Evolutionary conservation across 495 filamentous ascomycete genomes (phyloP), one percentile per base, ranked within the genome.

Genomic region (Endocarpon pusillum): DNA sequence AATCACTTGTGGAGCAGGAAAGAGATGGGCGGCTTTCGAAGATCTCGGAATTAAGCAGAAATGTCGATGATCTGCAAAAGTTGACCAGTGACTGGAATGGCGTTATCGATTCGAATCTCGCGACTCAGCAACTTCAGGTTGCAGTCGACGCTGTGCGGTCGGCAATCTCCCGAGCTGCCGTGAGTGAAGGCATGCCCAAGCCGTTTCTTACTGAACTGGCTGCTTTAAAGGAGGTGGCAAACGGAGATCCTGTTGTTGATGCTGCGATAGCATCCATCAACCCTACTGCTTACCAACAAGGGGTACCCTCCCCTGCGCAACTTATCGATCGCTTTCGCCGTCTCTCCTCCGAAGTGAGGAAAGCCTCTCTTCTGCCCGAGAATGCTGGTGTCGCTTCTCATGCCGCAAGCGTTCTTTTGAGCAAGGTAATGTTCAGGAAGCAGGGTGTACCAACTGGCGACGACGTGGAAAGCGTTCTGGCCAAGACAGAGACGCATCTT

Each of bases 261-360:
- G 87, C 86, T 10, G 89, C 89, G 21, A 91, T 97, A 45, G 77
- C 75, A 2, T 89, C 84, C 35, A 94, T 97, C 59, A 84, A 89
- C 60, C 89, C 89, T 4, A 66, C 69, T 9, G 84, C 91, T 21
- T 97, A 97, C 58, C 87, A 94, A 62, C 74, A 75, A 31, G 89
- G 89, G 40, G 75, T 97, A 37, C 72, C 85, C 17, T 84, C 81
- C 2, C 59, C 75, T 0, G 60, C 80, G 3, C 77, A 87, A 53
- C 75, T 97, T 14, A 75, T 96, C 36, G 89, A 94, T 53, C 79
- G 87, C 34, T 97, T 97, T 75, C 78, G 89, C 27, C 76, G 82
- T 22, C 87, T 97, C n/a, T 80, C 87, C 7, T 60, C 62, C 36
- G 91, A 96, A 60, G 89, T 96, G 14, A 72, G 91, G 42, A 96